Conservation (phyloP, 2,329 filamentous ascomycete species). For the Daldinia sp. region DNA sequence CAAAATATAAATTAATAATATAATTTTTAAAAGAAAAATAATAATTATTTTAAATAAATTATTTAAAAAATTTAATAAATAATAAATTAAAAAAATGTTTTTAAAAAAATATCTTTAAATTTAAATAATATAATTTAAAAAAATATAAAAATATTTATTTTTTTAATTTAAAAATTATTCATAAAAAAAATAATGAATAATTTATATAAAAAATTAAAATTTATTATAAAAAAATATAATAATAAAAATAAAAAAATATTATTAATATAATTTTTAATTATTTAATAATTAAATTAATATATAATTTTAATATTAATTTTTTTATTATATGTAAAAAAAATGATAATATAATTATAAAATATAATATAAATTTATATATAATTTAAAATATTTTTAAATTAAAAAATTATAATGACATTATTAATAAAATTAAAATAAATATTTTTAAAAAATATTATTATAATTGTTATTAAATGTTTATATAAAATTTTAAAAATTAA, state of each 20-base stretch:
- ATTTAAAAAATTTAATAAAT: slow-evolving; percentile 4
- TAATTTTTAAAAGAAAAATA: slow-evolving; percentile 1
- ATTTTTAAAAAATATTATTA: neutral
- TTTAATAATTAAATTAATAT: neutral
- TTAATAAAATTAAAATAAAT: slow-evolving; percentile 1
- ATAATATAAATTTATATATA: slow-evolving; percentile 4
- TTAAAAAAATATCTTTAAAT: slow-evolving; percentile 6
- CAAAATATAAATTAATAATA: slow-evolving; percentile 3
- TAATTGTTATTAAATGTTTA: neutral
- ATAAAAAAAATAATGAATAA: neutral
- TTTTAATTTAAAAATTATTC: slow-evolving; percentile 5
- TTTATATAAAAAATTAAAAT: slow-evolving; percentile 1
- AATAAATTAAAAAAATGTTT: neutral
- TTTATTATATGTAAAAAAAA: neutral
- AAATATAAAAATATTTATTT: neutral
- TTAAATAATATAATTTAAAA: slow-evolving; percentile 6
- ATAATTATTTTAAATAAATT: neutral
- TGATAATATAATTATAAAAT: neutral
- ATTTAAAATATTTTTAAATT: neutral
- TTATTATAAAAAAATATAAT: slow-evolving; percentile 10
- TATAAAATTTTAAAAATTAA: neutral
- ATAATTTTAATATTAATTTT: neutral
- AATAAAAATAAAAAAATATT: slow-evolving; percentile 7
- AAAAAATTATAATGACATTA: neutral
- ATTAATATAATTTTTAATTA: neutral